Percentiles rank a stretch among this genome's conserved stretches.
These are phyloP conservation scores for Cephalotrichum gorgonifer DNA, from an alignment of 2,329 filamentous ascomycete genomes.

Conservation along the genomic window DNA sequence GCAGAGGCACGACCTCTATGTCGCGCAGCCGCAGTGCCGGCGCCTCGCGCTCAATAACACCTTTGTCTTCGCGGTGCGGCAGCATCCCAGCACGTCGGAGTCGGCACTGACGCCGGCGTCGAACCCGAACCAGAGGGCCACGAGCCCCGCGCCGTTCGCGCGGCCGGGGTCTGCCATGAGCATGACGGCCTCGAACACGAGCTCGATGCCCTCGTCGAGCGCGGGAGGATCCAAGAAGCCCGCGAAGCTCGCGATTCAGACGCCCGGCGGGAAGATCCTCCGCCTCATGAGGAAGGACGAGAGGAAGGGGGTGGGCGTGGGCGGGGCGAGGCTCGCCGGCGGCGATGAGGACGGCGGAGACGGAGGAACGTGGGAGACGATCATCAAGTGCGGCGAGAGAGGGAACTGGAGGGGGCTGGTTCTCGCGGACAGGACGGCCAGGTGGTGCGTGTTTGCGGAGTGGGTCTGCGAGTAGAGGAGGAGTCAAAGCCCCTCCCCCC, in stretches of 20 bases:
- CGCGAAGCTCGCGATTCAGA: constrained; percentile 91
- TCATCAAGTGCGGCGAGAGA: constrained; percentile 78
- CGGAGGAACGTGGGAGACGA: constrained; percentile 76
- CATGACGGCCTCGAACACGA: constrained; percentile 49
- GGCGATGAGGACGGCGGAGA: constrained; percentile 51
- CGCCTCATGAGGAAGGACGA: constrained; percentile 75
- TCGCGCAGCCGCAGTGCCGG: constrained; percentile 89
- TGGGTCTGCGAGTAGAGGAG: constrained; percentile 49
- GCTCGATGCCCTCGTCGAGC: constrained; percentile 37
- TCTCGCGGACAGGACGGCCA: constrained; percentile 69
- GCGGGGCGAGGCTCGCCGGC: constrained; percentile 23
- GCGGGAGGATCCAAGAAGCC: constrained; percentile 61
- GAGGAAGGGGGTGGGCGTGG: constrained; percentile 40
- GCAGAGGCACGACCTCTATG: constrained; percentile 93
- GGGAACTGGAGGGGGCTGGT: constrained; percentile 76
- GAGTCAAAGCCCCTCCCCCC: not conserved
- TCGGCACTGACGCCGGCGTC: constrained; percentile 33
- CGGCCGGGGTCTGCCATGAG: constrained; percentile 55
- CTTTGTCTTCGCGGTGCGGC: constrained; percentile 91
- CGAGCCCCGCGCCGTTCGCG: constrained; percentile 50
- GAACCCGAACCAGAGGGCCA: constrained; percentile 33
- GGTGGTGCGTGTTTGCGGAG: constrained; percentile 90
- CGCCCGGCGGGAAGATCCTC: constrained; percentile 88
- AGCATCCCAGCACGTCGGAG: constrained; percentile 54
- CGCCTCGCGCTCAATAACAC: constrained; percentile 89